Percentiles rank a stretch among this genome's conserved stretches.
These are phyloP conservation scores for Pleoardoris graminearum DNA, from an alignment of 2,329 filamentous ascomycete genomes.

Conservation along the genomic window DNA sequence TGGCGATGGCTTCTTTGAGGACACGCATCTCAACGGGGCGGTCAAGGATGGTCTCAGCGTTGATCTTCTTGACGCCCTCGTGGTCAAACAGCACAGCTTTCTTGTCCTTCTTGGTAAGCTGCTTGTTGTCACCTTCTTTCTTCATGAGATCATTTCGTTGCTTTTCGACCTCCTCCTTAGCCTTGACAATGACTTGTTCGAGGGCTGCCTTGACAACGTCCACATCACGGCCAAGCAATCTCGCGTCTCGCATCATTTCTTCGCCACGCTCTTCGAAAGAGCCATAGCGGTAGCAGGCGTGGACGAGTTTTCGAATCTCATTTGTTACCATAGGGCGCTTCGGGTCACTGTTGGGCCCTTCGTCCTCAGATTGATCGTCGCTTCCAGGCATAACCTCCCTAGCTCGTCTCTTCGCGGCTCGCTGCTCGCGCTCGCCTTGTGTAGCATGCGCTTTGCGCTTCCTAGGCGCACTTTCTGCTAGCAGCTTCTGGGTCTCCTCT, in stretches of 20 bases:
- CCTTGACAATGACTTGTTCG: slow-evolving; percentile 75
- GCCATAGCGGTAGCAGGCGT: slow-evolving; percentile 88
- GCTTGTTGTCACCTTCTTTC: slow-evolving; percentile 74
- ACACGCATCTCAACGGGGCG: slow-evolving; percentile 87
- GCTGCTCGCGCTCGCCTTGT: slow-evolving; percentile 65
- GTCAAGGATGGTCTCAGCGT: slow-evolving; percentile 92
- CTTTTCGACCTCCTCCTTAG: slow-evolving; percentile 71
- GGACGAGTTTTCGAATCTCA: slow-evolving; percentile 88
- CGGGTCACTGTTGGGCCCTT: slow-evolving; percentile 69
- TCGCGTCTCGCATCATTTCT: slow-evolving; percentile 85
- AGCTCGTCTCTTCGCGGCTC: slow-evolving; percentile 70
- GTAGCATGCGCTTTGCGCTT: slow-evolving; percentile 64
- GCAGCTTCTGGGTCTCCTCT: slow-evolving; percentile 76
- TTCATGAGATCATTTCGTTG: slow-evolving; percentile 66
- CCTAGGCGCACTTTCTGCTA: slow-evolving; percentile 83
- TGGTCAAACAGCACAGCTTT: slow-evolving; percentile 97
- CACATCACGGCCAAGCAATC: slow-evolving; percentile 78
- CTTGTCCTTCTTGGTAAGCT: slow-evolving; percentile 92
- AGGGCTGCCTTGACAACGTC: slow-evolving; percentile 78
- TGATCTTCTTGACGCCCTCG: slow-evolving; percentile 88
- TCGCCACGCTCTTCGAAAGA: slow-evolving; percentile 85
- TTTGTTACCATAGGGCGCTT: slow-evolving; percentile 89
- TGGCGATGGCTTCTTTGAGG: slow-evolving; percentile 72
- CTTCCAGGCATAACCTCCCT: slow-evolving; percentile 68
- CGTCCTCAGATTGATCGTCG: slow-evolving; percentile 53